These are phyloP conservation scores for Ogataea zsoltii DNA, from an alignment of 805 yeast species.

Conservation along the genomic window DNA sequence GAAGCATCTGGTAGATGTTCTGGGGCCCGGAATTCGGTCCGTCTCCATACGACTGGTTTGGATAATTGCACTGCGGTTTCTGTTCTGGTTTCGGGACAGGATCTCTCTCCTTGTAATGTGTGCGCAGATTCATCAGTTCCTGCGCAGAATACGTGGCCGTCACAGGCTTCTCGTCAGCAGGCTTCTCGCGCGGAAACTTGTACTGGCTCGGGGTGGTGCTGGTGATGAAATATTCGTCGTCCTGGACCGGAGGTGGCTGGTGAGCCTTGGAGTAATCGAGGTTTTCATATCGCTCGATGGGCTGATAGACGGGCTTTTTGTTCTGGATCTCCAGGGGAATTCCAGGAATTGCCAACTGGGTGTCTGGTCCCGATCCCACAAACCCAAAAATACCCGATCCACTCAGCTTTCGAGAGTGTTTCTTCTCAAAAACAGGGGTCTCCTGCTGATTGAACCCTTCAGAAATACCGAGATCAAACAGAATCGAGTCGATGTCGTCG, in stretches of 20 bases:
- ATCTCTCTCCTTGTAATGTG: not conserved
- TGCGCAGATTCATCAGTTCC: slow-evolving; percentile 38
- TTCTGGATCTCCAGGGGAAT: slow-evolving; percentile 27
- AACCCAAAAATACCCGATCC: slow-evolving; percentile 85
- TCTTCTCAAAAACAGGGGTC: slow-evolving; percentile 16
- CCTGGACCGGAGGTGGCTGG: not conserved
- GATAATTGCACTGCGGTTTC: too few species aligned
- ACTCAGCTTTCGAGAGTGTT: slow-evolving; percentile 63
- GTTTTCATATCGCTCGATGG: slow-evolving; percentile 39
- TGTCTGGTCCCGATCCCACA: slow-evolving; percentile 53
- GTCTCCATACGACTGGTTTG: too few species aligned
- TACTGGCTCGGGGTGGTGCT: slow-evolving; percentile 48
- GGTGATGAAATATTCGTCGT: slow-evolving; percentile 48
- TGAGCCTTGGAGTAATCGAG: slow-evolving; percentile 18
- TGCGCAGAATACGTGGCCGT: slow-evolving; percentile 40
- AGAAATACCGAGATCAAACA: slow-evolving; percentile 33
- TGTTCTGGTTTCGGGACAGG: too few species aligned
- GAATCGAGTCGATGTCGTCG: slow-evolving; percentile 32
- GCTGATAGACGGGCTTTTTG: slow-evolving; percentile 33
- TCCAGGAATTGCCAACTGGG: slow-evolving; percentile 61
- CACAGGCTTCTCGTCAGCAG: slow-evolving; percentile 32
- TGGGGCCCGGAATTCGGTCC: slow-evolving; percentile 1
- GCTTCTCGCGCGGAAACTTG: slow-evolving; percentile 52
- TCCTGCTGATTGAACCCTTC: slow-evolving; percentile 32
- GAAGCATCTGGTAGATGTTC: not conserved